phyloP scores from a whole-genome alignment of 106 monocot species.

The Acanthochlamys bracteata region DNA sequence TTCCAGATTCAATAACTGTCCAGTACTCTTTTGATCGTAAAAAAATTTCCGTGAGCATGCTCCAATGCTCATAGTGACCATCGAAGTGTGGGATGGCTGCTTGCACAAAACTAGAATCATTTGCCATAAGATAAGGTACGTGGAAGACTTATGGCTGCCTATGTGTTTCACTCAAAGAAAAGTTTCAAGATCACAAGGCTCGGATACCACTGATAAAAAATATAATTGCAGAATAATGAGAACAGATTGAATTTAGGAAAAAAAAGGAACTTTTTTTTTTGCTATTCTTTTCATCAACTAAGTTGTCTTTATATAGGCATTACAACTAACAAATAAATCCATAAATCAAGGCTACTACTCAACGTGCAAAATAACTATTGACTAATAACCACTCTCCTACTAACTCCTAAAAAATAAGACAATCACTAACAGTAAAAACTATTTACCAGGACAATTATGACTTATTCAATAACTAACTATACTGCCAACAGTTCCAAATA shows the following conservation, averaged over 20 bases:
- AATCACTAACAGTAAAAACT: neutral
- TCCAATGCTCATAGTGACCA: constrained; percentile 8
- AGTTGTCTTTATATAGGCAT: neutral
- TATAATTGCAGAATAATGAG: neutral
- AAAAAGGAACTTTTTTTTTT: neutral
- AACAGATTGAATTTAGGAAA: neutral
- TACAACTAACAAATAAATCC: neutral
- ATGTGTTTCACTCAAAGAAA: no score
- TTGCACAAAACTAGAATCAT: constrained; percentile 2
- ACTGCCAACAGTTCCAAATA: no score
- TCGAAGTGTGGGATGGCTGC: constrained; percentile 1
- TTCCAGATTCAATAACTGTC: neutral
- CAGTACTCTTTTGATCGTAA: neutral
- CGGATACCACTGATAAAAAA: neutral
- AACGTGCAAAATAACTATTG: no score
- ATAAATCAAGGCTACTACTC: no score
- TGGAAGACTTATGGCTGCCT: neutral
- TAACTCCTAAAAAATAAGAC: neutral
- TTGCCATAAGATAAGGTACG: neutral
- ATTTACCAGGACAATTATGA: neutral
- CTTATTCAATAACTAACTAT: neutral
- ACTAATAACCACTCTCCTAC: neutral
- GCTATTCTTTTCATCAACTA: neutral
- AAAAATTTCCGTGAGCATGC: neutral
- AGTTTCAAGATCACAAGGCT: neutral